A percentile compares a stretch with the other conserved stretches of the same genome.
Conservation (phyloP, 495 filamentous ascomycete species). For the Penicilliopsis zonata region DNA sequence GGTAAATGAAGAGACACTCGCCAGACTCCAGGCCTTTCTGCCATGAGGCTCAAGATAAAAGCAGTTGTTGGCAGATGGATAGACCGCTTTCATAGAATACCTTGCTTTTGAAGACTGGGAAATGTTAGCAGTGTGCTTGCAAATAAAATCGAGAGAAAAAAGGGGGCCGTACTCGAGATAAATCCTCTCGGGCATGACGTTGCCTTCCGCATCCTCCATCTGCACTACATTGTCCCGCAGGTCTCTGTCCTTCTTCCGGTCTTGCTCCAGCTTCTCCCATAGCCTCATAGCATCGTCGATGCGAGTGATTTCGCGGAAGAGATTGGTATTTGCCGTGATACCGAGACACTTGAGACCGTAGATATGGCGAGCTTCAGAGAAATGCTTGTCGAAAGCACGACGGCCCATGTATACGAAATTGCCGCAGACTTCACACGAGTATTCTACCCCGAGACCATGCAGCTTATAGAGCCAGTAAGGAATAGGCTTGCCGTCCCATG, state of each 20-base stretch:
- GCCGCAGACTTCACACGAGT: slow-evolving; percentile 90
- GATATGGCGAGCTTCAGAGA: slow-evolving; percentile 84
- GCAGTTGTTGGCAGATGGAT: not conserved
- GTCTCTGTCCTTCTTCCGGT: slow-evolving; percentile 67
- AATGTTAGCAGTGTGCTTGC: slow-evolving; percentile 12
- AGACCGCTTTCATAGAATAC: slow-evolving; percentile 26
- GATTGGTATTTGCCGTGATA: slow-evolving; percentile 71
- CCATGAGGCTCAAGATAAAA: too few species aligned
- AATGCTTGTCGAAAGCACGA: slow-evolving; percentile 95
- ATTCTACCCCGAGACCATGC: slow-evolving; percentile 90
- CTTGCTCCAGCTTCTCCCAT: slow-evolving; percentile 86
- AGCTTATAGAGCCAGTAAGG: slow-evolving; percentile 98
- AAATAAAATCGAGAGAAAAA: not conserved
- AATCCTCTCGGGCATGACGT: slow-evolving; percentile 97
- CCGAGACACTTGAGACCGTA: slow-evolving; percentile 88
- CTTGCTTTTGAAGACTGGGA: slow-evolving; percentile 42
- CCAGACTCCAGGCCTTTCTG: slow-evolving; percentile 23
- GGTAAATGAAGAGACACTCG: slow-evolving; percentile 10
- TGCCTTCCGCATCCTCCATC: slow-evolving; percentile 96
- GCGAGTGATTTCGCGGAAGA: slow-evolving; percentile 87
- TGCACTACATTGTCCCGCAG: slow-evolving; percentile 76
- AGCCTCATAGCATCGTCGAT: slow-evolving; percentile 80
- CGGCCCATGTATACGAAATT: slow-evolving; percentile 97
- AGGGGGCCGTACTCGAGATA: slow-evolving; percentile 58
- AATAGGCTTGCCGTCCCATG: slow-evolving; percentile 97